Conservation (phyloP, 768 basidiomycete genomes). For the Steccherinum ochraceum region DNA sequence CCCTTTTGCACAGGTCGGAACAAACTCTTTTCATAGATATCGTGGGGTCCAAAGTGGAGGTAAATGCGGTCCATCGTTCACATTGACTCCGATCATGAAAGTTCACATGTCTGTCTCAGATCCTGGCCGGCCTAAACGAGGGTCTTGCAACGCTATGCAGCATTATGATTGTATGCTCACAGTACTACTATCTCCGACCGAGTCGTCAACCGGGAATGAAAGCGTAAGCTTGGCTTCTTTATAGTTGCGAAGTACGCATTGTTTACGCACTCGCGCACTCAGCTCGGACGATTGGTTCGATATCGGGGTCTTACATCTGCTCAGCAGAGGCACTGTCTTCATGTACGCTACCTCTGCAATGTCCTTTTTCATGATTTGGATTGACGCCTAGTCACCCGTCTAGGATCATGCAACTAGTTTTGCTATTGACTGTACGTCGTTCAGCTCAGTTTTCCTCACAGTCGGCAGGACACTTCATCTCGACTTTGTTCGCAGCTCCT, state of each 20-base stretch:
- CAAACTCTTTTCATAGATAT: not conserved
- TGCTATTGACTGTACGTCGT: not conserved
- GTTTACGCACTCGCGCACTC: too few species aligned
- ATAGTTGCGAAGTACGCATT: too few species aligned
- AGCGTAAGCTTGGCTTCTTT: too few species aligned
- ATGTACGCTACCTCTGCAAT: too few species aligned
- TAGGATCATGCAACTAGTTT: not conserved
- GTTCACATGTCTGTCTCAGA: slow-evolving; percentile 1
- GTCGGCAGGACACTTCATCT: too few species aligned
- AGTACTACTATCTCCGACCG: slow-evolving; percentile 13
- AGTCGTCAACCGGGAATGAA: slow-evolving; percentile 13
- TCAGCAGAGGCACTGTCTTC: slow-evolving; percentile 18
- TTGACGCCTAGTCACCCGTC: too few species aligned
- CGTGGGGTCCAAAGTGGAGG: not conserved
- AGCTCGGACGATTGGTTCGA: slow-evolving; percentile 12
- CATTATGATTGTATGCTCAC: slow-evolving; percentile 10
- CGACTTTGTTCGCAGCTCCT: slow-evolving; percentile 4
- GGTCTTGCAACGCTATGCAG: slow-evolving; percentile 10
- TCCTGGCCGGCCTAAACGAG: slow-evolving; percentile 9
- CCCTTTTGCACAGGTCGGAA: not conserved
- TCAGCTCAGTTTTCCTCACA: too few species aligned
- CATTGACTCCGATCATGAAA: not conserved
- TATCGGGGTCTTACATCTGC: slow-evolving; percentile 10
- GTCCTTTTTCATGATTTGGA: too few species aligned
- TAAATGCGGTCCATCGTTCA: not conserved